Percentiles rank a stretch among this genome's conserved stretches.
Conservation (phyloP, 2,329 filamentous ascomycete species). For the Apiospora sp. region DNA sequence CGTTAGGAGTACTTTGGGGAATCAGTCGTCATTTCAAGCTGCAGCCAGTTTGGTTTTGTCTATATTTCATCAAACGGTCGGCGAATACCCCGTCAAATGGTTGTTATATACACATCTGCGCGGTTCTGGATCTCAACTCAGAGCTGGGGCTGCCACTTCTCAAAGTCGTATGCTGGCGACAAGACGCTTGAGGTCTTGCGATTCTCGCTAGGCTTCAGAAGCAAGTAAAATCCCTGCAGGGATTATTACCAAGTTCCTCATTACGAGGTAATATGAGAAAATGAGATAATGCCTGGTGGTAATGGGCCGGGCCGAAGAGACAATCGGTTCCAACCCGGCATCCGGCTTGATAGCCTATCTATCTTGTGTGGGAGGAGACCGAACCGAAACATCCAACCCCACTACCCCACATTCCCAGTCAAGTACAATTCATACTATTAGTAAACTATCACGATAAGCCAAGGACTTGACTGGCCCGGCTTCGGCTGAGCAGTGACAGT, state of each 20-base stretch:
- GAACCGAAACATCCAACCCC: slow-evolving; percentile 8
- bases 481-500: not conserved
- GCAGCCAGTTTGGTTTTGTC: not conserved
- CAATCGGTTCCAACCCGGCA: not conserved
- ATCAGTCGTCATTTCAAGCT: not conserved
- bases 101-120: not conserved
- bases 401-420: slow-evolving; percentile 2
- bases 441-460: slow-evolving; percentile 22
- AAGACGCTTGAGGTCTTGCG: not conserved
- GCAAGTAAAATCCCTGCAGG: not conserved
- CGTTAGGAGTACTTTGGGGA: not conserved
- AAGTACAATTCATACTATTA: slow-evolving; percentile 10
- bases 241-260: not conserved
- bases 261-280: not conserved
- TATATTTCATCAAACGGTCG: not conserved
- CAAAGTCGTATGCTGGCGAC: not conserved
- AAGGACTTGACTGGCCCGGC: slow-evolving; percentile 4
- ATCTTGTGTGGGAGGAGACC: not conserved
- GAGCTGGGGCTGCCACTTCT: not conserved
- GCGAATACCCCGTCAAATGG: not conserved
- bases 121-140: not conserved
- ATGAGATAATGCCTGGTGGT: not conserved
- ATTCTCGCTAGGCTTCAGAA: not conserved
- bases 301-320: not conserved
- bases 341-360: not conserved